Evolutionary conservation across 2,329 filamentous ascomycete genomes (phyloP).

Genomic region (Pseudogymnoascus sp.): DNA sequence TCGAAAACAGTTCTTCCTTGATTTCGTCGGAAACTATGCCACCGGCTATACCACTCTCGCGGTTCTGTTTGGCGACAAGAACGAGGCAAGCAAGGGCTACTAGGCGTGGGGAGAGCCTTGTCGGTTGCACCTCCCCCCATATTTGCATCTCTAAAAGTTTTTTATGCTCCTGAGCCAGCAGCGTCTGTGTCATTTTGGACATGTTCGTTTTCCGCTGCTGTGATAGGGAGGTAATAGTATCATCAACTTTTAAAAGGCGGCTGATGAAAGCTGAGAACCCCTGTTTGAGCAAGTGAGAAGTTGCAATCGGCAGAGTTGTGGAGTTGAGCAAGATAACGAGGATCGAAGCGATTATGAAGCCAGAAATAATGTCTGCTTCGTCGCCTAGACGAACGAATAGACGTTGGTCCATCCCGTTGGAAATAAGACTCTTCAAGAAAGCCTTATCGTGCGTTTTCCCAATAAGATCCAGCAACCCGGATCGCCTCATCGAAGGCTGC

Average conservation of each 20-base stretch:
- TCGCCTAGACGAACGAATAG: slow-evolving; percentile 55
- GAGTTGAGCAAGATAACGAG: slow-evolving; percentile 54
- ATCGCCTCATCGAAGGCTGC: slow-evolving; percentile 45
- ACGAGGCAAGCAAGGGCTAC: slow-evolving; percentile 58
- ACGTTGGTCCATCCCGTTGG: slow-evolving; percentile 62
- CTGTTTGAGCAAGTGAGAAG: slow-evolving; percentile 48
- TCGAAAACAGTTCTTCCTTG: slow-evolving; percentile 40
- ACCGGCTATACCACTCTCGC: slow-evolving; percentile 38
- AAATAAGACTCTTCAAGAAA: slow-evolving; percentile 63
- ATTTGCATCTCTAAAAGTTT: slow-evolving; percentile 44
- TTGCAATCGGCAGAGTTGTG: slow-evolving; percentile 50
- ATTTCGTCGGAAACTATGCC: slow-evolving; percentile 43
- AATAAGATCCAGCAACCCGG: slow-evolving; percentile 51
- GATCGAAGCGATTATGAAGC: slow-evolving; percentile 57
- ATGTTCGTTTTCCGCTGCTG: slow-evolving; percentile 61
- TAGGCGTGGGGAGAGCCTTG: slow-evolving; percentile 51
- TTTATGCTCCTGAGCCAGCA: slow-evolving; percentile 47
- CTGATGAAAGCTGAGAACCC: slow-evolving; percentile 47
- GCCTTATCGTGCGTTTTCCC: slow-evolving; percentile 52
- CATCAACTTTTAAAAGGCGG: slow-evolving; percentile 42
- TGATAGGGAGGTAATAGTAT: slow-evolving; percentile 52
- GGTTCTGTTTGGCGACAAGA: slow-evolving; percentile 43
- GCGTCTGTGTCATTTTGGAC: slow-evolving; percentile 53
- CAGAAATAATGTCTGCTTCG: slow-evolving; percentile 52
- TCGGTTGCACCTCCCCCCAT: slow-evolving; percentile 49